These are phyloP conservation scores for Zopfia rhizophila DNA, from an alignment of 2,329 filamentous ascomycete species.

Conservation along the genomic window DNA sequence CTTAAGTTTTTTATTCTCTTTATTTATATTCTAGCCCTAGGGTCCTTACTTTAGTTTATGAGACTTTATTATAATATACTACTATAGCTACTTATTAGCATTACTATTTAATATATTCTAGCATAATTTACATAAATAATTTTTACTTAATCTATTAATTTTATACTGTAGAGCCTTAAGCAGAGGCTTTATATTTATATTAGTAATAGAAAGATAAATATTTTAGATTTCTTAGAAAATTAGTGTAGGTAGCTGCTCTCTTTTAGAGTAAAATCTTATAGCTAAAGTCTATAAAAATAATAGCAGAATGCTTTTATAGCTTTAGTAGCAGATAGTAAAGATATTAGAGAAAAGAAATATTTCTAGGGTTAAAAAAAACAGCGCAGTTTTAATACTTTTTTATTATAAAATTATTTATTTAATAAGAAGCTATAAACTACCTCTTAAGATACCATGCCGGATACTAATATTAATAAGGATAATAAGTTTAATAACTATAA, in stretches of 20 bases:
- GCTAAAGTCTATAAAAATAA: neutral
- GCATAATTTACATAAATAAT: slow-evolving; percentile 30
- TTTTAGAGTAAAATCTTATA: slow-evolving; percentile 6
- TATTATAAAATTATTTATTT: slow-evolving; percentile 2
- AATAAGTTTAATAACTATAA: slow-evolving; percentile 2
- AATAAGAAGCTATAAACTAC: slow-evolving; percentile 3
- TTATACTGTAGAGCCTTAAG: slow-evolving; percentile 14
- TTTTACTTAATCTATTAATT: slow-evolving; percentile 20
- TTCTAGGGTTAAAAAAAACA: slow-evolving; percentile 5
- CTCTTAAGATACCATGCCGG: slow-evolving; percentile 2
- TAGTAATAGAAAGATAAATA: neutral
- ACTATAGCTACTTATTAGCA: slow-evolving; percentile 26
- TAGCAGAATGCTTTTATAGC: neutral
- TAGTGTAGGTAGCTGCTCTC: slow-evolving; percentile 5
- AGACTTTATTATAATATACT: slow-evolving; percentile 27
- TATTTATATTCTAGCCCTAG: slow-evolving; percentile 18
- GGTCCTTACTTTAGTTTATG: slow-evolving; percentile 15
- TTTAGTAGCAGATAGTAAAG: neutral
- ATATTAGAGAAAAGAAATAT: slow-evolving; percentile 1
- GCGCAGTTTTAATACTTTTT: slow-evolving; percentile 3
- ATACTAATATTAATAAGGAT: neutral
- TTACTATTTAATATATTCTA: slow-evolving; percentile 23
- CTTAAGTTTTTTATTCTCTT: slow-evolving; percentile 22
- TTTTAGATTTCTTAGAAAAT: neutral
- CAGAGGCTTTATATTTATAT: slow-evolving; percentile 8